Evolutionary conservation across 768 basidiomycete genomes (phyloP), one percentile per base, ranked within the genome.

Genomic region (Pleurotus salmoneostramineus): DNA sequence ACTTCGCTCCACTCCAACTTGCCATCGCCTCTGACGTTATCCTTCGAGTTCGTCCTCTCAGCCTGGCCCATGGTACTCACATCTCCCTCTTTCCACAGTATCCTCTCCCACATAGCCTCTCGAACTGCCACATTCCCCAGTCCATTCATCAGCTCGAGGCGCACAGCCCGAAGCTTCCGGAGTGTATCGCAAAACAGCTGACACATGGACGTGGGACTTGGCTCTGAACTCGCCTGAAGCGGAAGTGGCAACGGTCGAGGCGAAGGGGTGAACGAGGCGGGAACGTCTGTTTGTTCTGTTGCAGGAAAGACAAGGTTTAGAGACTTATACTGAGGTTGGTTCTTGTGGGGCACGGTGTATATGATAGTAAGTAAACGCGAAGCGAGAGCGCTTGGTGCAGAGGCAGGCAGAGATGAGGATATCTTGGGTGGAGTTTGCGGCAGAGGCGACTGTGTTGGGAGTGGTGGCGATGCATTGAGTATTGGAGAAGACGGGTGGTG

Each of bases 1-100:
- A 91, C 81, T 61, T 94, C 88, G 8, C 82, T 83, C 60, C 91
- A 89, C 45, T 80, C 81, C 43, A 93, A 67, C 51, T 77, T 77
- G 60, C 85, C 80, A 66, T 89, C 87, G 5, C 78, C 76, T 44
- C 80, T 42, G 7, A 36, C 74, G 42, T 81, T 76, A 61, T 12
- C 62, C 4, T 45, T 45, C 44, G 15, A 45, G 15, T 17, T 17
- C 12, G 11, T 7, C 44, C n/a, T 45, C 15, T 45, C 44, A 7
- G 11, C 44, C 12, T 66, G 88, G 84, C 42, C 75, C 70, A 44
- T 80, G 32, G 17, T 43, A 31, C 52, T 76, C 40, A 83, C 78
- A 61, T 88, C 88, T 1, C 87, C 84, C 32, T 79, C 81, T 67
- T 85, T 91, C 92, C 92, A 94, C 65, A 89, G 89, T 65, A 89